These are phyloP conservation scores for Mortierella sp. DNA, from an alignment of 371 early-diverging fungal genomes.

Conservation along the genomic window DNA sequence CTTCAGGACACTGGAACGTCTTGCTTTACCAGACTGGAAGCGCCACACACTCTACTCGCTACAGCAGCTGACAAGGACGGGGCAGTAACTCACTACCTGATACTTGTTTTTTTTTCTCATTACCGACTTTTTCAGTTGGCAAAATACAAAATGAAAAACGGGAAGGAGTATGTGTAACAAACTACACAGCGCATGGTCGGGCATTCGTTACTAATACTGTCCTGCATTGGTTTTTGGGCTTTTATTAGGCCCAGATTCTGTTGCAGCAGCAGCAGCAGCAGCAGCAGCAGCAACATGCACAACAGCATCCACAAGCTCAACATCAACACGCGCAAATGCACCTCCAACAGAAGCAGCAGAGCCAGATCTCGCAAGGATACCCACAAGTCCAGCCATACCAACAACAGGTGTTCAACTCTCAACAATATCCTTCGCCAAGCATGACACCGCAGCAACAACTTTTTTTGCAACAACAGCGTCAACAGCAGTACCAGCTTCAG, in stretches of 20 bases:
- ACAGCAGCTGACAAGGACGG: no score
- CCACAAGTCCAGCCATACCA: slow-evolving; percentile 49
- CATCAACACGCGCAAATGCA: slow-evolving; percentile 13
- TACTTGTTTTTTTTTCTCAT: no score
- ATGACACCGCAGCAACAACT: slow-evolving; percentile 44
- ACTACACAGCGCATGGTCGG: neutral
- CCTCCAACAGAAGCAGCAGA: slow-evolving; percentile 40
- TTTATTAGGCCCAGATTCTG: slow-evolving; percentile 36
- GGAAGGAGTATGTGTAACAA: neutral
- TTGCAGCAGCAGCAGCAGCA: slow-evolving; percentile 57
- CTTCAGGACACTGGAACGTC: no score
- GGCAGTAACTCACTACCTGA: no score
- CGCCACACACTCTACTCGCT: no score
- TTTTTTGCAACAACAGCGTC: slow-evolving; percentile 45
- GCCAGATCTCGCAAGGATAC: slow-evolving; percentile 51
- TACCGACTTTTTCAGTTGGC: neutral
- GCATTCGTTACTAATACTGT: neutral
- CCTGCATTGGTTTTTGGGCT: slow-evolving; percentile 11
- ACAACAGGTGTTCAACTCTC: slow-evolving; percentile 37
- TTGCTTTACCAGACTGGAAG: no score
- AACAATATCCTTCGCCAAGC: slow-evolving; percentile 34
- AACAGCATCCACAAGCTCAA: slow-evolving; percentile 22
- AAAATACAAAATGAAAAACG: neutral
- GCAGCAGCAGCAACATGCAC: slow-evolving; percentile 48
- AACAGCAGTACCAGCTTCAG: slow-evolving; percentile 47